Evolutionary conservation across 371 early-diverging fungal species (phyloP).

Genomic region (Mucor lusitanicus): DNA sequence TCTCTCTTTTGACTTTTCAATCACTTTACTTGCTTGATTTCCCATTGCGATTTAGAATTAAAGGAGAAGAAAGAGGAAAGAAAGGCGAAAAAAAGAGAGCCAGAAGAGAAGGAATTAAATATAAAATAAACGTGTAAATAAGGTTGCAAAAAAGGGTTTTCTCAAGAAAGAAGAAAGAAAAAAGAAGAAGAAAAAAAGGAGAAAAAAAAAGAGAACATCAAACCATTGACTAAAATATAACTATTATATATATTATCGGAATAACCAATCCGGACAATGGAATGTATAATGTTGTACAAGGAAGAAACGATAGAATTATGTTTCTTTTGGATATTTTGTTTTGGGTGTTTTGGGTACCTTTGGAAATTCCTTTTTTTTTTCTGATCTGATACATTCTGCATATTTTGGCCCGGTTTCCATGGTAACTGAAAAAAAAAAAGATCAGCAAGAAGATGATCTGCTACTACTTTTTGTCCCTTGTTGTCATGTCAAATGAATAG

Average conservation of each 20-base stretch:
- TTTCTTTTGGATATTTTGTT: background rate
- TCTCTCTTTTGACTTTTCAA: conserved; percentile 33
- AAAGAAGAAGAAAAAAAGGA: conserved; percentile 4
- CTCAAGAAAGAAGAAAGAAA: conserved; percentile 7
- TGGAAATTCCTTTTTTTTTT: too few relatives aligned
- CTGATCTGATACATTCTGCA: background rate
- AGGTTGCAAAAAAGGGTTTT: background rate
- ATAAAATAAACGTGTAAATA: background rate
- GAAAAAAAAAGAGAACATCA: background rate
- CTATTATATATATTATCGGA: conserved; percentile 11
- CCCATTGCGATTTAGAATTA: conserved; percentile 29
- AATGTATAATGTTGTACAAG: conserved; percentile 15
- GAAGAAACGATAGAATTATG: conserved; percentile 4
- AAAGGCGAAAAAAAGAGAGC: conserved; percentile 4
- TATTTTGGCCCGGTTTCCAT: background rate
- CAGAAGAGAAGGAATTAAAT: conserved; percentile 1
- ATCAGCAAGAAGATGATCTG: background rate
- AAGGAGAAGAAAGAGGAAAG: background rate
- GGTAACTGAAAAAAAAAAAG: background rate
- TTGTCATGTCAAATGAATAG: background rate
- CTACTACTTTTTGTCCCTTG: background rate
- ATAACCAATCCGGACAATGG: conserved; percentile 27
- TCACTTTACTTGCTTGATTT: conserved; percentile 48
- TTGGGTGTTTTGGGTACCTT: too few relatives aligned
- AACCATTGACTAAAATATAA: conserved; percentile 1